These are phyloP conservation scores for Colletotrichum euphorbiae DNA, from an alignment of 2,329 filamentous ascomycete genomes.

Conservation along the genomic window DNA sequence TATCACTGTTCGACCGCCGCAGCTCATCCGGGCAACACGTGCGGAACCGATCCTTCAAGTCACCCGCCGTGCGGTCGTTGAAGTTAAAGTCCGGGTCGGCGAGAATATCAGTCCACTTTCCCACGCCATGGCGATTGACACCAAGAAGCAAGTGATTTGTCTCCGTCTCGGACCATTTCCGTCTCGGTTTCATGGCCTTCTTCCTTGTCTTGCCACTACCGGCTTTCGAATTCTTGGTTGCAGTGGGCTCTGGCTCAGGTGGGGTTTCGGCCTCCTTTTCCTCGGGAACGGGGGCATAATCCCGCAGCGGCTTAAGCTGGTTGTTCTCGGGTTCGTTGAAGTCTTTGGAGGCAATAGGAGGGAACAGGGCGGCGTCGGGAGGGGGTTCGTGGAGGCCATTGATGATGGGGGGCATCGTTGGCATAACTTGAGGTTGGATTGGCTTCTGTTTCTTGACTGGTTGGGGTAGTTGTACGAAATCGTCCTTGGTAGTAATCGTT, in stretches of 20 bases:
- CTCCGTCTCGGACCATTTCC: constrained; percentile 74
- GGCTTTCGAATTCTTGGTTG: constrained; percentile 40
- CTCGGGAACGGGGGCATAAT: constrained; percentile 52
- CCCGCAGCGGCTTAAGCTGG: constrained; percentile 56
- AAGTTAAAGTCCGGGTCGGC: constrained; percentile 71
- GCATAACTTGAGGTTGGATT: constrained; percentile 58
- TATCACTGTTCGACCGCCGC: constrained; percentile 54
- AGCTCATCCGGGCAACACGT: constrained; percentile 74
- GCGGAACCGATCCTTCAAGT: constrained; percentile 74
- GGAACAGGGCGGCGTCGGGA: constrained; percentile 70
- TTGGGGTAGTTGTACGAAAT: constrained; percentile 73
- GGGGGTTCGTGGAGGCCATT: constrained; percentile 73
- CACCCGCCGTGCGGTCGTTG: constrained; percentile 70
- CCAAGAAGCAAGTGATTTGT: constrained; percentile 72
- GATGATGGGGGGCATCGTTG: constrained; percentile 72
- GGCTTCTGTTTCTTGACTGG: constrained; percentile 74
- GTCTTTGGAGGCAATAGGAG: constrained; percentile 69
- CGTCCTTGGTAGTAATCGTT: constrained; percentile 64
- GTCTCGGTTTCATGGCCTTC: constrained; percentile 67
- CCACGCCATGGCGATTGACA: constrained; percentile 71
- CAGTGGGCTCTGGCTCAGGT: constrained; percentile 45
- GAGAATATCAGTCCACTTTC: constrained; percentile 73
- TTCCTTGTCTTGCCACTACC: constrained; percentile 59
- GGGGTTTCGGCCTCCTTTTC: constrained; percentile 43
- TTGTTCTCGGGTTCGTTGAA: constrained; percentile 62